Base-by-base conservation (phyloP, 768 basidiomycete species). In the Exidia glandulosa region DNA sequence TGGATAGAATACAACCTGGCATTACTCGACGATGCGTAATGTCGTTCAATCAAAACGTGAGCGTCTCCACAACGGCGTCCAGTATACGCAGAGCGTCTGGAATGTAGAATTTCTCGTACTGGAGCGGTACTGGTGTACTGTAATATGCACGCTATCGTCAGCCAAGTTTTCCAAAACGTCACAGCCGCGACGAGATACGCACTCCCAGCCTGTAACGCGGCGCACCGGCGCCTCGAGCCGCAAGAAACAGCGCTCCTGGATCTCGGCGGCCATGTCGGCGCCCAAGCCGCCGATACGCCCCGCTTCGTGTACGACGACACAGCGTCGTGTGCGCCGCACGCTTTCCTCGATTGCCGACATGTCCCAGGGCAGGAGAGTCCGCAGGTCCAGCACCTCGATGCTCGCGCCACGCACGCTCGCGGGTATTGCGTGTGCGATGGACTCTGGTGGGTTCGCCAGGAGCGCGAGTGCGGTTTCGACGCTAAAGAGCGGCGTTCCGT, bases 201-300 rank as follows among this genome's bases (percentile, higher is more conserved):
- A 94, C 93, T 96, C 94, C 94, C 94, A 97, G 31, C 90, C 91
- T 2, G 89, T 83, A 19, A 97, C 83, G 41, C 93, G 76, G 67
- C 80, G 87, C 27, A 97, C 87, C 0, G 94, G 94, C 7, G 94
- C 93, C 59, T 90, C 82, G 56, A 97, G 73, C 70, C 86, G 87
- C 66, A 96, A 75, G 74, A 96, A 96, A 64, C 89, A 92, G 61
- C 87, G 76, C 71, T 87, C 87, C 74, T 91, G 91, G 3, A 97
- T 76, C 72, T 94, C 90, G 0, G 90, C 89, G n/a, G 87, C 85
- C 47, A 97, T 90, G 69, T 97, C 91, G 13, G 86, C 87, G 12
- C 91, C 93, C n/a, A 86, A 88, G 25, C 94, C 90, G 2, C 84
- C 91, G 2, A 87, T 89, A 68, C 84, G 80, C 2, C 91, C 86